These are phyloP conservation scores for Hymenoscyphus fructigenus DNA, from an alignment of 2,329 filamentous ascomycete genomes.

Conservation along the genomic window DNA sequence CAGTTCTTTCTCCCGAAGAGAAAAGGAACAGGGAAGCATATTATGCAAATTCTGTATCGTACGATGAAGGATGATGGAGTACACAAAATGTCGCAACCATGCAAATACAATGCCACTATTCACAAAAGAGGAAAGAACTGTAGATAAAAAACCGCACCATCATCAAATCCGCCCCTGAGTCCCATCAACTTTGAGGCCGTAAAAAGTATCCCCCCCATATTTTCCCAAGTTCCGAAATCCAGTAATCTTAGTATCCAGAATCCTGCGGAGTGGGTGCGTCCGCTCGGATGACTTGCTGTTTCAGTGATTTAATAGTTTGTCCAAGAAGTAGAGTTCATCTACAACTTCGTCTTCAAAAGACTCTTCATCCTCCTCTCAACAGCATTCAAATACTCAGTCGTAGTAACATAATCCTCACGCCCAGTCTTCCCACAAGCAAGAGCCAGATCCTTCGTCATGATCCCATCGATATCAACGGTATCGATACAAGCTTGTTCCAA, in stretches of 20 bases:
- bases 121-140: not conserved
- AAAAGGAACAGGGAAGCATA: too few relatives aligned
- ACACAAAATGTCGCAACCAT: not conserved
- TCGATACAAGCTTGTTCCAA: conserved; percentile 85
- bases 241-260: not conserved
- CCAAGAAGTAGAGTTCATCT: conserved; percentile 18
- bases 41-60: not conserved
- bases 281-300: too few relatives aligned
- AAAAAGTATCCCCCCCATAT: not conserved
- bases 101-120: conserved; percentile 1
- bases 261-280: not conserved
- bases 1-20: too few relatives aligned
- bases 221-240: not conserved
- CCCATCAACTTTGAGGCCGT: not conserved
- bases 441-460: conserved; percentile 98
- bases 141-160: not conserved
- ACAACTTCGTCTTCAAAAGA: conserved; percentile 76
- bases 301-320: too few relatives aligned
- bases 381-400: conserved; percentile 84
- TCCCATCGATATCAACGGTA: conserved; percentile 15
- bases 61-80: too few relatives aligned
- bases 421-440: conserved; percentile 87
- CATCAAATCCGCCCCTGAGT: not conserved
- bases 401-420: conserved; percentile 85
- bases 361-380: conserved; percentile 88